Conservation (phyloP, 225 moss, liverwort and hornwort species). For the Neckera pumila region DNA sequence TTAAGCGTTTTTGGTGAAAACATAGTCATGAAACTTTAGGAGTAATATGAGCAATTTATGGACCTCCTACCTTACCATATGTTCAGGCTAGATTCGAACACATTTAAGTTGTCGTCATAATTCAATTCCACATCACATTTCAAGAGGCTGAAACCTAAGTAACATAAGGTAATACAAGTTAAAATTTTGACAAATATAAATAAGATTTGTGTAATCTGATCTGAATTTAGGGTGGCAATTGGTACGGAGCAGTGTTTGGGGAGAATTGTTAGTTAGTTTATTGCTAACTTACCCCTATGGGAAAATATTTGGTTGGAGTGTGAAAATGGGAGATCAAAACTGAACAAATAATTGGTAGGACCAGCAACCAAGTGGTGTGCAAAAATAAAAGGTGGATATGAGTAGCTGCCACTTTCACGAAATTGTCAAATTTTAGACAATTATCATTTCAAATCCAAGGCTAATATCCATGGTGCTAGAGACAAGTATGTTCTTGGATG, state of each 20-base stretch:
- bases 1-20: too few relatives aligned
- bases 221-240: neutral
- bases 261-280: accelerated
- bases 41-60: too few relatives aligned
- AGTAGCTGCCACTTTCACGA: accelerated
- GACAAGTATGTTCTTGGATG: neutral
- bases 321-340: neutral
- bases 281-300: too few relatives aligned
- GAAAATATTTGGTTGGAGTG: accelerated
- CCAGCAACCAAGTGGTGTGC: accelerated
- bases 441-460: neutral
- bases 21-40: too few relatives aligned
- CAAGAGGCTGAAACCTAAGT: neutral
- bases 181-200: too few relatives aligned
- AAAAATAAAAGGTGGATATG: too few relatives aligned
- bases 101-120: neutral
- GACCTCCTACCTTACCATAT: too few relatives aligned
- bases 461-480: too few relatives aligned
- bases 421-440: neutral
- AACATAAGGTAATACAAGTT: neutral
- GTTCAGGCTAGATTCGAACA: neutral
- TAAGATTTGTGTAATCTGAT: neutral
- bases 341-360: neutral
- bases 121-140: neutral
- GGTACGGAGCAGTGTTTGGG: too few relatives aligned